Evolutionary conservation across 1,139 yeast genomes (phyloP).

Genomic region (Meyerozyma athensensis): DNA sequence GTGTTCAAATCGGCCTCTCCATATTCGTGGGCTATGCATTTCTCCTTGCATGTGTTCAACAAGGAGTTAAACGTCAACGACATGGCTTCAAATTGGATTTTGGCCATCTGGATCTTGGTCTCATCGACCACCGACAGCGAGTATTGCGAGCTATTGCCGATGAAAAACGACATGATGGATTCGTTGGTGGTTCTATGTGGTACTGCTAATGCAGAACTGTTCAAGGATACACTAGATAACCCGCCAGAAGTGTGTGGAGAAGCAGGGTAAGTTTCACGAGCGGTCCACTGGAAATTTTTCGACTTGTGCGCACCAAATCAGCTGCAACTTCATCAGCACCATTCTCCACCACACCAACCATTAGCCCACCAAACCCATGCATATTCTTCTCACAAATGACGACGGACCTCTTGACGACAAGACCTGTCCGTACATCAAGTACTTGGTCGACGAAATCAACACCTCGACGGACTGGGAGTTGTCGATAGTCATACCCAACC

Average conservation of each 20-base stretch:
- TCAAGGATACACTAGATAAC: too few species aligned
- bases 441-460: constrained; percentile 66
- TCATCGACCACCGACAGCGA: constrained; percentile 50
- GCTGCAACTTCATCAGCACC: neutral
- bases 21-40: constrained; percentile 70
- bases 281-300: too few species aligned
- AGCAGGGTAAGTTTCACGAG: too few species aligned
- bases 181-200: too few species aligned
- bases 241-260: too few species aligned
- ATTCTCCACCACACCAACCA: too few species aligned
- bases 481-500: constrained; percentile 77
- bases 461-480: constrained; percentile 75
- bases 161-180: constrained; percentile 61
- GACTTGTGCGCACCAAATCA: constrained; percentile 2
- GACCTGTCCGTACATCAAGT: constrained; percentile 83
- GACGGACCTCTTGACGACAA: constrained; percentile 88
- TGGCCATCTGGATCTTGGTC: constrained; percentile 65
- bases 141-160: constrained; percentile 43
- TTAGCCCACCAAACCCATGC: constrained; percentile 22
- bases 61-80: constrained; percentile 60
- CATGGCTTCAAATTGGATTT: constrained; percentile 71
- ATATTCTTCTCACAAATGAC: constrained; percentile 70
- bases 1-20: constrained; percentile 77
- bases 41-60: constrained; percentile 52
- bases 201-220: too few species aligned